Evolutionary conservation across 257 asterid genomes (phyloP), one percentile per base, ranked within the genome.

Genomic region (Phtheirospermum japonicum): DNA sequence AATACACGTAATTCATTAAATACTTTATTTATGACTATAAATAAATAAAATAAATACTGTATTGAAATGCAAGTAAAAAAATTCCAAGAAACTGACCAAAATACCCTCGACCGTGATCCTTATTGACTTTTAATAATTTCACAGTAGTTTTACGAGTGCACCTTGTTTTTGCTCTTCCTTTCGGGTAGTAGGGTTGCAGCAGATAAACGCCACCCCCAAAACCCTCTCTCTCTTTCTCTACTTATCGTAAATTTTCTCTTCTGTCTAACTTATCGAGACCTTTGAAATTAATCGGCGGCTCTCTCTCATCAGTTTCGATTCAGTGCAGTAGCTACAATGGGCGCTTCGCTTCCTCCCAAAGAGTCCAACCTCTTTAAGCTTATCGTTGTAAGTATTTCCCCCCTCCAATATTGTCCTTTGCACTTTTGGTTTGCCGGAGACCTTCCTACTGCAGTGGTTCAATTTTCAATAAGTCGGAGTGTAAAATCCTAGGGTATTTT

Each of bases 291-390:
- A 50, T 67, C 71, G 6, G 48, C 31, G n/a, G 28, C 67, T 62
- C 32, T 36, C 46, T 71, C 52, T 67, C 59, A 51, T 54, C 45
- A 49, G 64, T 39, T 30, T 42, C 51, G 63, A 18, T 57, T 52
- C 72, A 43, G 17, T 63, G 55, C 70, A 23, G 63, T 68, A 16
- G 72, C 71, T 37, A 57, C 69, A 76, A 92, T 92, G 98, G 99
- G 99, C 49, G 83, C 86, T 63, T 77, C 97, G 64, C 97, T 93
- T 75, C 99, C 99, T 78, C 79, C 97, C 14, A 93, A 84, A 79
- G 99, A 93, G 88, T 89, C 94, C 71, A 93, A 93, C 87, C 97
- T 93, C 82, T 93, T 93, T 71, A 93, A 93, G 57, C 83, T 87
- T 88, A 89, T 93, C 86, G 99, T 89, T 40, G 99, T 93, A 78